These are phyloP conservation scores for Lophium mytilinum DNA, from an alignment of 495 filamentous ascomycete species.

Conservation along the genomic window DNA sequence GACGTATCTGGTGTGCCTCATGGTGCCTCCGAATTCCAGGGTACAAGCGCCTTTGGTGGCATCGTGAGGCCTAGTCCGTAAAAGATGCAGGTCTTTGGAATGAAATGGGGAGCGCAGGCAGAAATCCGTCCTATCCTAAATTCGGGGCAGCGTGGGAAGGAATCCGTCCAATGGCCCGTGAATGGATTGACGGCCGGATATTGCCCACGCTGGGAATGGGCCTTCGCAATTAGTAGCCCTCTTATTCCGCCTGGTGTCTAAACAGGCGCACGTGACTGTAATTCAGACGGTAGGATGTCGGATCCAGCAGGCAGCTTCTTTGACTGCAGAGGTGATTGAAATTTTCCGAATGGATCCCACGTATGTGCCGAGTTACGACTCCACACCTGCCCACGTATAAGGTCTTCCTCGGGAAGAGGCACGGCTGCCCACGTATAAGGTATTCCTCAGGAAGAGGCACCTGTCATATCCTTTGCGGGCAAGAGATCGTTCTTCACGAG, in stretches of 20 bases:
- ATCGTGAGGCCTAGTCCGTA: conserved; percentile 6
- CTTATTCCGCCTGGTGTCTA: not conserved
- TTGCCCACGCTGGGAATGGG: conserved; percentile 3
- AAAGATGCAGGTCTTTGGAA: conserved; percentile 1
- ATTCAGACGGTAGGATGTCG: conserved; percentile 9
- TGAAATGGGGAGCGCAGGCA: conserved; percentile 1
- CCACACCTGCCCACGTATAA: no score
- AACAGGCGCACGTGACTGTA: not conserved
- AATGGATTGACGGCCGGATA: not conserved
- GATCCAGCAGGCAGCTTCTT: conserved; percentile 19
- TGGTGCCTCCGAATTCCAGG: no score
- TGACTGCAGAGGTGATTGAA: conserved; percentile 5
- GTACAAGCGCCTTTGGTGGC: conserved; percentile 1
- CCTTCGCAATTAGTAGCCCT: conserved; percentile 6
- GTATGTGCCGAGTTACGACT: no score
- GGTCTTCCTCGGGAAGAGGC: no score
- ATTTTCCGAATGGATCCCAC: not conserved
- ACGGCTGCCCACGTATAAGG: no score
- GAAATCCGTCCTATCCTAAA: no score
- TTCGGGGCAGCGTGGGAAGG: no score
- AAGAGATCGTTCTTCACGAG: no score
- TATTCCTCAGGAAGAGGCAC: no score
- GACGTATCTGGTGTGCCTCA: conserved; percentile 11
- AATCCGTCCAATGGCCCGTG: conserved; percentile 5
- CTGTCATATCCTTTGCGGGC: no score